phyloP scores from a whole-genome alignment of 192 early-diverging fungal species.

The Dimargaris verticillata region DNA sequence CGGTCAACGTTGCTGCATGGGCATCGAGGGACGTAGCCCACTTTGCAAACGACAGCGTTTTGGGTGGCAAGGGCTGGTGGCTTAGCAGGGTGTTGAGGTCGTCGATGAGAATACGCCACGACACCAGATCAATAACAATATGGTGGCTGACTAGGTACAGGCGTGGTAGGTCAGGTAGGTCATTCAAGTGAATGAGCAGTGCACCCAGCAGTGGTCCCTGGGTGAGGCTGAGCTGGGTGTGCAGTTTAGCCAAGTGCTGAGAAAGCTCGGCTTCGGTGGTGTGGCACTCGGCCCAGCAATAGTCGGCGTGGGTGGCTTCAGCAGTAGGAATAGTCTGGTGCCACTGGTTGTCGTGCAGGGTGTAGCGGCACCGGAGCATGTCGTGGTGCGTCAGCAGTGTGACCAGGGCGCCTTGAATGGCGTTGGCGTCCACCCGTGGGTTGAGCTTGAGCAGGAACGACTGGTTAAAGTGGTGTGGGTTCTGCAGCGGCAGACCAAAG shows the following conservation, averaged over 20 bases:
- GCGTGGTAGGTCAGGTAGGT: constrained; percentile 8
- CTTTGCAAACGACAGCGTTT: constrained; percentile 13
- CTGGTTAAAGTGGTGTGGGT: constrained; percentile 8
- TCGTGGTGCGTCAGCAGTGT: constrained; percentile 1
- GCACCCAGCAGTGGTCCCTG: neutral
- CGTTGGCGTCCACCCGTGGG: neutral
- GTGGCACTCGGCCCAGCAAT: neutral
- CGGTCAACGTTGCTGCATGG: neutral
- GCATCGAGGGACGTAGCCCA: constrained; percentile 9
- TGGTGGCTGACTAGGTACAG: constrained; percentile 17
- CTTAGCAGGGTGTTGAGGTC: constrained; percentile 14
- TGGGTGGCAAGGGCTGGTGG: constrained; percentile 12
- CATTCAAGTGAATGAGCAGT: neutral
- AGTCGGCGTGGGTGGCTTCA: neutral
- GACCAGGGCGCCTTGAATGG: neutral
- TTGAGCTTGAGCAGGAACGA: neutral
- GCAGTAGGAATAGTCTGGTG: neutral
- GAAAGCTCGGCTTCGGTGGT: neutral
- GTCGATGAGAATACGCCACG: constrained; percentile 22
- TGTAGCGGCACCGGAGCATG: neutral
- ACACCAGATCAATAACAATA: constrained; percentile 17
- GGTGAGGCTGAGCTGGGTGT: neutral
- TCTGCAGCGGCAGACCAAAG: neutral
- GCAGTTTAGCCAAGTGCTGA: neutral
- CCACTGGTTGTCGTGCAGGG: neutral